These are phyloP conservation scores for Neoscytalidium dimidiatum DNA, from an alignment of 2,329 filamentous ascomycete species.

Conservation along the genomic window DNA sequence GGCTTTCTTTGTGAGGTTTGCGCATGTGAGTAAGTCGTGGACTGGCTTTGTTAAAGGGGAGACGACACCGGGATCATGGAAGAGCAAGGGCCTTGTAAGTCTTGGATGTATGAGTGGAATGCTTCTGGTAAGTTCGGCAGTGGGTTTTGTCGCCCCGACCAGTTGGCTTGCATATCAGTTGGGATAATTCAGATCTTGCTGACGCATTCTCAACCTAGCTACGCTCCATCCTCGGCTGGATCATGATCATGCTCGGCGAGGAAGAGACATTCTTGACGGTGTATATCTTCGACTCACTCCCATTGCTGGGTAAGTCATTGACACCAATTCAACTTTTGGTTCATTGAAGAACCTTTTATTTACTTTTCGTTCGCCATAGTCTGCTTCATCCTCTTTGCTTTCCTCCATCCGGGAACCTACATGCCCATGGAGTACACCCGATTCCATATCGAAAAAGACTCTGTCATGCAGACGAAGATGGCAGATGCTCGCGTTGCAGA, in stretches of 20 bases:
- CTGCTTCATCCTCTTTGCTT: background rate
- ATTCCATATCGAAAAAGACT: background rate
- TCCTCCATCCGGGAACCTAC: background rate
- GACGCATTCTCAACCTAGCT: background rate
- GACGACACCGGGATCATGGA: background rate
- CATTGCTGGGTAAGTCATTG: background rate
- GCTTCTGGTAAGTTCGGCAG: background rate
- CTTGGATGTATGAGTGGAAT: background rate
- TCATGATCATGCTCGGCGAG: background rate
- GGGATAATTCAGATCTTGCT: background rate
- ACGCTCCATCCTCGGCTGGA: background rate
- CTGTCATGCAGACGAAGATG: background rate
- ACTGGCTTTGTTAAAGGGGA: background rate
- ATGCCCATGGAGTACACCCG: background rate
- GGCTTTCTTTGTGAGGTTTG: background rate
- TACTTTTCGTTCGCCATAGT: background rate
- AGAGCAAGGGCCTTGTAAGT: background rate
- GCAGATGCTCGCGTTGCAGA: background rate
- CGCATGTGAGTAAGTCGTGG: background rate
- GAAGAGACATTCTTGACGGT: background rate
- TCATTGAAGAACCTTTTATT: background rate
- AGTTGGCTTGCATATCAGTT: background rate
- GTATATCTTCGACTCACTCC: background rate
- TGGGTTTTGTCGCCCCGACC: background rate
- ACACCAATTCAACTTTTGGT: background rate